phyloP scores from a whole-genome alignment of 257 asterid genomes.

The Nicotiana attenuata region DNA sequence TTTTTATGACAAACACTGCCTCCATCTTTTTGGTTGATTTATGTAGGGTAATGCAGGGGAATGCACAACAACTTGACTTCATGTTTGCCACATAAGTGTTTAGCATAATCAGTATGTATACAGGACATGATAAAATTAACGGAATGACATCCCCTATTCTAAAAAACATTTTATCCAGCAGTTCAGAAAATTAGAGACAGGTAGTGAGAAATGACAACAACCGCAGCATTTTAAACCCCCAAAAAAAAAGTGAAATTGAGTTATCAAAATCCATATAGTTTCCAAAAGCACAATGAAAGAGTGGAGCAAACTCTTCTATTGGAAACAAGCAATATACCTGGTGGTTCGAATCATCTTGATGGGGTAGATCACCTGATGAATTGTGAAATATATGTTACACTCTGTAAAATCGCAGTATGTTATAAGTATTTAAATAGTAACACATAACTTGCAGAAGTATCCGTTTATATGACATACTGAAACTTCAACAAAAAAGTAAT shows the following conservation, averaged over 20 bases:
- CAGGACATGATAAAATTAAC: background rate
- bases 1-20: background rate
- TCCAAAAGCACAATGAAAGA: background rate
- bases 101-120: background rate
- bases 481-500: background rate
- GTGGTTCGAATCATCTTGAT: conserved; percentile 45
- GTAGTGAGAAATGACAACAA: background rate
- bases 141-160: background rate
- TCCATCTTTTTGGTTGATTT: background rate
- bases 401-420: background rate
- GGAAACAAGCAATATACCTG: conserved; percentile 33
- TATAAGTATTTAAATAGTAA: conserved; percentile 2
- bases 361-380: conserved; percentile 39
- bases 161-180: background rate
- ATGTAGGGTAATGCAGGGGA: background rate
- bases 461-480: background rate
- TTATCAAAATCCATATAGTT: background rate
- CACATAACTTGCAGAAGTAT: background rate
- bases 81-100: background rate
- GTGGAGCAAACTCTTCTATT: background rate
- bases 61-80: background rate
- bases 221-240: background rate
- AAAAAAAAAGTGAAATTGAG: background rate
- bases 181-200: background rate
- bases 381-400: background rate